Evolutionary conservation across 129 eudicot species (phyloP), one percentile per base, ranked within the genome.

Genomic region (Mikania micrantha): DNA sequence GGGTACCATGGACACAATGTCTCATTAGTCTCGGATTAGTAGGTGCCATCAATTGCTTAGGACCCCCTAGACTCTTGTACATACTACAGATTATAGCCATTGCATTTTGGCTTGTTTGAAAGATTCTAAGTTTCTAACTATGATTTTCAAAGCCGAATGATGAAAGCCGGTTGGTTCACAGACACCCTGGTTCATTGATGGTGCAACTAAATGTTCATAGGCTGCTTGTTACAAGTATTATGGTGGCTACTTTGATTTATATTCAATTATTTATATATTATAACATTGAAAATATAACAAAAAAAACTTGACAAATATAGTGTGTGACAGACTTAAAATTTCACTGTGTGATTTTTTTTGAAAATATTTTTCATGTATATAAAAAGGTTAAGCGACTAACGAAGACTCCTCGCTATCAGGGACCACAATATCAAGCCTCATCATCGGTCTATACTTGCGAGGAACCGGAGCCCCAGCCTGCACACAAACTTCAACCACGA

Each of bases 361-460:
- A 24, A 52, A 53, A 11, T 24, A 4, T 53, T 24, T 53, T 53
- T 9, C 35, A 50, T 50, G 58, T 50, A 50, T 80, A 84, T 61
- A 49, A 77, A 77, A 86, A 86, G 6, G 91, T 96, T 83, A 93
- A 22, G 83, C 96, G 29, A 85, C 92, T 48, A 86, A 81, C 47
- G 79, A 64, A 45, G 90, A 89, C 71, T 88, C 98, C 58, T 86
- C 96, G 16, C 39, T 73, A 31, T 86, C 88, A 0, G 99, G 99
- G 49, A 93, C 83, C 78, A 93, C 95, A 44, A 93, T 89, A 76
- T 93, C 99, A 3, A 82, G 79, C 80, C 99, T 82, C 99, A 93
- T 93, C 95, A 93, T 84, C 0, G 99, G 96, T 64, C 60, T 77
- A 79, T 88, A 93, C 74, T 72, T 84, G 1, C 67, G 49, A 32